A percentile compares a stretch with the other conserved stretches of the same genome.
Conservation (phyloP, 352 stramenopile genomes). For the Phytophthora vignae region DNA sequence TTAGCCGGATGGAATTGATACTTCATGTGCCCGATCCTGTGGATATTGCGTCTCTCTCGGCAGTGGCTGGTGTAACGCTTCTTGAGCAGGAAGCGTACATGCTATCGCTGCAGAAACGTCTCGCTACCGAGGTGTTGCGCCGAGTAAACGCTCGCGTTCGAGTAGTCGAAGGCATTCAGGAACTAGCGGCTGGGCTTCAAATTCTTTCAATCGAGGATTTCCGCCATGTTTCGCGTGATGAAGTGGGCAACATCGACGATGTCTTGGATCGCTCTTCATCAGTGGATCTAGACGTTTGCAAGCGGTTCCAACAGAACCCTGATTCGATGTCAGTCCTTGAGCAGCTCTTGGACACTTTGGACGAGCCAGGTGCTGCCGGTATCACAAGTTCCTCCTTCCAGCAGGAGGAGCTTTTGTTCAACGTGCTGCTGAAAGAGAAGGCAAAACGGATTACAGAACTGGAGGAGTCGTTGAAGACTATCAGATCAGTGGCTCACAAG, state of each 20-base stretch:
- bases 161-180: constrained; percentile 44
- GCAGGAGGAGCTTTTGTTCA: constrained; percentile 53
- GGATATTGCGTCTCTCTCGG: constrained; percentile 46
- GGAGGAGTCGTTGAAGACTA: constrained; percentile 51
- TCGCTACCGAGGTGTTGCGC: constrained; percentile 56
- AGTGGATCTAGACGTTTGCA: constrained; percentile 33
- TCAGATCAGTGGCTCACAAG: constrained; percentile 52
- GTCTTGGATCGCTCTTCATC: constrained; percentile 10
- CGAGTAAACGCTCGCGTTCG: constrained; percentile 47
- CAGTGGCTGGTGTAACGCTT: constrained; percentile 47
- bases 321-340: constrained; percentile 26
- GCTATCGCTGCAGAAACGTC: constrained; percentile 27
- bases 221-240: constrained; percentile 45
- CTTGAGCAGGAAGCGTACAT: constrained; percentile 69
- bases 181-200: constrained; percentile 50
- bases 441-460: constrained; percentile 60
- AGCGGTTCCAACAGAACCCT: constrained; percentile 34
- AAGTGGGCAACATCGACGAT: constrained; percentile 33
- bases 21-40: constrained; percentile 48
- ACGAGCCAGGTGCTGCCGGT: constrained; percentile 14
- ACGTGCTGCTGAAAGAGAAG: constrained; percentile 68
- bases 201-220: constrained; percentile 51
- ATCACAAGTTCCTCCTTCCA: constrained; percentile 39
- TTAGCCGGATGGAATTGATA: constrained; percentile 59
- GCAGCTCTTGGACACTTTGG: constrained; percentile 26